Evolutionary conservation across 257 asterid species (phyloP).

Genomic region (Fraxinus pennsylvanica): DNA sequence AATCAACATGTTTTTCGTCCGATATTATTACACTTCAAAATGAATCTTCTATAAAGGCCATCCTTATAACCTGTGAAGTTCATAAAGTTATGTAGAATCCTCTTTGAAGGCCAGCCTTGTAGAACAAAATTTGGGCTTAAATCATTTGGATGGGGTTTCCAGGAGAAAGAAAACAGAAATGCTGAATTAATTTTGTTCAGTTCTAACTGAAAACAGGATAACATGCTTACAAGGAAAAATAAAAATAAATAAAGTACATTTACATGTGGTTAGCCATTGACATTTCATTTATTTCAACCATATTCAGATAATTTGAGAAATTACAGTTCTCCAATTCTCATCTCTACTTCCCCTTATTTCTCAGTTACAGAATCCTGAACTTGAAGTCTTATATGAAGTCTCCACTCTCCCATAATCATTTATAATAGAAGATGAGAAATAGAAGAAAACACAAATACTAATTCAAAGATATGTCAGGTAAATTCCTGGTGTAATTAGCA

Average conservation of each 20-base stretch:
- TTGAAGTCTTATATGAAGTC: neutral
- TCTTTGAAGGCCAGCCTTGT: neutral
- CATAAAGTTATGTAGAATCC: neutral
- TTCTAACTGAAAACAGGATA: neutral
- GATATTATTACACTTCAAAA: neutral
- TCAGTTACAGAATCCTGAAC: neutral
- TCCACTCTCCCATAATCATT: neutral
- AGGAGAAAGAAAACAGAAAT: neutral
- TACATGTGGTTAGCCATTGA: neutral
- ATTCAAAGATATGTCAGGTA: neutral
- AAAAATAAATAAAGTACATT: no score
- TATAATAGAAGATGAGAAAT: neutral
- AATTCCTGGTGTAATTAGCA: neutral
- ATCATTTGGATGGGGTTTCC: neutral
- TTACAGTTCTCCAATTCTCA: neutral
- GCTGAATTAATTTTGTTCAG: neutral
- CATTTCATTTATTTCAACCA: neutral
- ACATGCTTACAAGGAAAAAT: neutral
- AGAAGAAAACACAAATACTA: neutral
- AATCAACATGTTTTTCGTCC: neutral
- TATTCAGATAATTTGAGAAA: neutral
- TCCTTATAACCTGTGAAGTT: neutral
- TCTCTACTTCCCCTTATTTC: neutral
- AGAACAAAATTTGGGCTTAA: neutral
- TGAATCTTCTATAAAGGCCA: neutral